Base-by-base conservation (phyloP, 805 yeast genomes). In the Kodamaea neixiangensis region DNA sequence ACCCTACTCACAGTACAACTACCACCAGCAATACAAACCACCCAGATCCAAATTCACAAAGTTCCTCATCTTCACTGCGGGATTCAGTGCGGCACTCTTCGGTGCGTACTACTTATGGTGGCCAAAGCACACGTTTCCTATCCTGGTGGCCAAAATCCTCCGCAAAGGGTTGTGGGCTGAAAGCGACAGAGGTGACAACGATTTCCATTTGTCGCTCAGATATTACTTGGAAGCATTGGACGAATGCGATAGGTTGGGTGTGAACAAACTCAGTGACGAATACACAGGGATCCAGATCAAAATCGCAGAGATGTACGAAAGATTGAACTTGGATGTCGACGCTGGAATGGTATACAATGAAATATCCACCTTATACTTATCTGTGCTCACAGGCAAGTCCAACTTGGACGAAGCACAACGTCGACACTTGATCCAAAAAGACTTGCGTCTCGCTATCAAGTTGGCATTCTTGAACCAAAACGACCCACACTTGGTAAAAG, bases 231-330 rank as follows among this genome's bases (percentile, higher is more conserved):
- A 86, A 55, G 96, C 96, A 0, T 69, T 91, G 21, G 75, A 81
- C 22, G 77, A 80, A 54, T 85, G 90, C 37, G 78, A 83, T 34
- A 71, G 76, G 21, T 68, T 82, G 43, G 76, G 75, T 0, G 64
- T 89, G 69, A 79, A 81, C 54, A 78, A 78, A 9, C 58, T 87
- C 29, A 75, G 82, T 50, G 94, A 89, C 61, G 93, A 88, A 61
- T 92, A 88, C 65, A 92, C 97, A 0, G 97, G 97, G 0, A 81
- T 93, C 48, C 96, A 92, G 61, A 74, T 93, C 65, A 89, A 92
- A 61, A 73, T 89, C 33, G 96, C 87, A 9, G 96, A 91, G 61
- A 86, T 90, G 90, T 88, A 82, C 63, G 96, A 89, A 60, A 75
- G 85, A 38, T 66, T 90, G 58, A 77, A 75, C 17, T 76, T 80